Percentiles rank a stretch among this genome's conserved stretches.
Evolutionary conservation across 2,329 filamentous ascomycete species (phyloP).

Genomic region (Emergomyces pasteurianus): DNA sequence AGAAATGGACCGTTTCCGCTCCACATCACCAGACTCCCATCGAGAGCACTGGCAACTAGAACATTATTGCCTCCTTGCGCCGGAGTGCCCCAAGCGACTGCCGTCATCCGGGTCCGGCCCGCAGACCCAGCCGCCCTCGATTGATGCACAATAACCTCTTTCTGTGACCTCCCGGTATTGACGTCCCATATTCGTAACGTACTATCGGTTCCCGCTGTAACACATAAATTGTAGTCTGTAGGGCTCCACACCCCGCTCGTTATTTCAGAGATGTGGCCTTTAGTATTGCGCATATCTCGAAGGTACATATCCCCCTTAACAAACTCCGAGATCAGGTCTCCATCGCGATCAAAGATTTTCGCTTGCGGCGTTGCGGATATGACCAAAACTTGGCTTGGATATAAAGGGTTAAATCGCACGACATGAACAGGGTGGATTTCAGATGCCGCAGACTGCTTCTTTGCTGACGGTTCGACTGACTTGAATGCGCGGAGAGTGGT

Average conservation of each 20-base stretch:
- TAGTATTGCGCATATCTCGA: slow-evolving; percentile 93
- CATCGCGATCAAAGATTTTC: slow-evolving; percentile 79
- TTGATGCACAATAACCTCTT: slow-evolving; percentile 91
- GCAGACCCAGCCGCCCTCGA: slow-evolving; percentile 79
- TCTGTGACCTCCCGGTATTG: slow-evolving; percentile 79
- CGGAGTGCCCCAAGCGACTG: slow-evolving; percentile 72
- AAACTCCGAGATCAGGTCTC: slow-evolving; percentile 74
- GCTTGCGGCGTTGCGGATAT: slow-evolving; percentile 82
- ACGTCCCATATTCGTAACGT: slow-evolving; percentile 95
- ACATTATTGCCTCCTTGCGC: slow-evolving; percentile 66
- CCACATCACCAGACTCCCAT: slow-evolving; percentile 88
- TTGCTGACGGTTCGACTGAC: slow-evolving; percentile 72
- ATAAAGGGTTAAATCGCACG: slow-evolving; percentile 72
- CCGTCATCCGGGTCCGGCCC: slow-evolving; percentile 86
- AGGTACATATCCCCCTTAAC: slow-evolving; percentile 98
- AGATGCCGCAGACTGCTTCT: slow-evolving; percentile 56
- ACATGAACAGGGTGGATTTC: slow-evolving; percentile 85
- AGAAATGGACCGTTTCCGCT: slow-evolving; percentile 75
- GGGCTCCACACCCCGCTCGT: slow-evolving; percentile 88
- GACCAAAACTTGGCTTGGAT: slow-evolving; percentile 71
- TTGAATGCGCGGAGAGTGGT: slow-evolving; percentile 91
- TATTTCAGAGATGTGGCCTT: slow-evolving; percentile 88
- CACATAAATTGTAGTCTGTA: slow-evolving; percentile 67
- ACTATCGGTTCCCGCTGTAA: slow-evolving; percentile 88
- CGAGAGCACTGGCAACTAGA: slow-evolving; percentile 70